Percentiles rank a stretch among this genome's conserved stretches.
These are phyloP conservation scores for Elaeis oleifera DNA, from an alignment of 202 grass and related monocot species.

Conservation along the genomic window DNA sequence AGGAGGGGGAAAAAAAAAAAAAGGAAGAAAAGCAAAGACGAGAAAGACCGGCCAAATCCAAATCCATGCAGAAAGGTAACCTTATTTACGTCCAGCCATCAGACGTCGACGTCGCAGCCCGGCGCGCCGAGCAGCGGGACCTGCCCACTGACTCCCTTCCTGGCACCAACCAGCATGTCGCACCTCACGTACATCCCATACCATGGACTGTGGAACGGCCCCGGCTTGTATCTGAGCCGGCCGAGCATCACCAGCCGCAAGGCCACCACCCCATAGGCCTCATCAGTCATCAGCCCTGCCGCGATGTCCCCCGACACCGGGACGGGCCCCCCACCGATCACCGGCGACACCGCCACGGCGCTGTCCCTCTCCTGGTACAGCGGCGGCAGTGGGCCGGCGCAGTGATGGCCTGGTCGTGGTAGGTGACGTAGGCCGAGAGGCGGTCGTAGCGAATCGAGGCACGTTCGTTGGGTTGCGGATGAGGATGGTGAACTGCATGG, in stretches of 20 bases:
- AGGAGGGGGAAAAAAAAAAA: too few species aligned
- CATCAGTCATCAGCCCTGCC: slow-evolving; percentile 45
- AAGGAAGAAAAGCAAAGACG: too few species aligned
- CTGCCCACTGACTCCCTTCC: slow-evolving; percentile 17
- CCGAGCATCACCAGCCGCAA: slow-evolving; percentile 65
- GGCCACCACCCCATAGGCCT: slow-evolving; percentile 41
- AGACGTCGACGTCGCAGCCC: slow-evolving; percentile 47
- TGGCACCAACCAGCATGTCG: slow-evolving; percentile 55
- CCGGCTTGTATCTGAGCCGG: slow-evolving; percentile 50
- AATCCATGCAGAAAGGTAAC: too few species aligned
- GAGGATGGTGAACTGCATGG: slow-evolving; percentile 61
- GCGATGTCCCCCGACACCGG: slow-evolving; percentile 44
- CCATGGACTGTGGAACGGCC: slow-evolving; percentile 52
- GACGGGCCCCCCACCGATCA: slow-evolving; percentile 41
- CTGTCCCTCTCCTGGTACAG: slow-evolving; percentile 41
- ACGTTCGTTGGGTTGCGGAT: slow-evolving; percentile 59
- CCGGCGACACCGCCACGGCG: slow-evolving; percentile 42
- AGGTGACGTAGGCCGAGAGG: slow-evolving; percentile 51
- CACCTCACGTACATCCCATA: slow-evolving; percentile 60
- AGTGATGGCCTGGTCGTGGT: slow-evolving; percentile 58
- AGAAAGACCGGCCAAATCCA: too few species aligned
- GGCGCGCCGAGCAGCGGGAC: slow-evolving; percentile 46
- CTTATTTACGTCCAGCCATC: neutral
- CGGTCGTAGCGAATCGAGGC: slow-evolving; percentile 49
- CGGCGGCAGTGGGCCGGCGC: slow-evolving; percentile 40